Conservation (phyloP, 441 rosid species). For the Pelargonium exstipulatum region DNA sequence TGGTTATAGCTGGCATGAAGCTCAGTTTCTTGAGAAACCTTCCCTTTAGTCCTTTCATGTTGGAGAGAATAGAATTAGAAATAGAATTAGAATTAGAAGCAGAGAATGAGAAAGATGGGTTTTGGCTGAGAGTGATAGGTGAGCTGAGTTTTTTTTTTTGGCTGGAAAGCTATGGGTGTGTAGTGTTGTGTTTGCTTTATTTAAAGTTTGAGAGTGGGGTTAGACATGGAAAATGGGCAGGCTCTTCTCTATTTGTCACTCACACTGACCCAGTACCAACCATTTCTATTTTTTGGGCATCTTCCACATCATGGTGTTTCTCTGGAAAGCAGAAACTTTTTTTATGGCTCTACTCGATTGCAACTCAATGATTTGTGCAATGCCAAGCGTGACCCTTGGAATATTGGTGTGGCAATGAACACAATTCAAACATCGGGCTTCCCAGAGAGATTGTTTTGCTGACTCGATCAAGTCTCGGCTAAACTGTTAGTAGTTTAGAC, state of each 20-base stretch:
- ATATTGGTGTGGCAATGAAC: too few species aligned
- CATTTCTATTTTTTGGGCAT: not conserved
- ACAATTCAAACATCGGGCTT: too few species aligned
- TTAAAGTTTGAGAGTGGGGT: constrained; percentile 1
- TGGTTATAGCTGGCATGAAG: constrained; percentile 40
- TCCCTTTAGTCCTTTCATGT: constrained; percentile 66
- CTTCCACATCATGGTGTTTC: not conserved
- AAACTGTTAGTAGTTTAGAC: too few species aligned
- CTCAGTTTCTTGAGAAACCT: constrained; percentile 57
- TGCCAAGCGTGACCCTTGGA: too few species aligned
- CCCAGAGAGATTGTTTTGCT: too few species aligned
- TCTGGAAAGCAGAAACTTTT: not conserved
- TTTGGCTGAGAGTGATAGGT: constrained; percentile 18
- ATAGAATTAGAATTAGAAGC: not conserved
- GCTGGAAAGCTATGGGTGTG: not conserved
- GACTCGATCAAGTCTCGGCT: too few species aligned
- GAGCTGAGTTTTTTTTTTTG: constrained; percentile 5
- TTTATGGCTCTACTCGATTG: too few species aligned
- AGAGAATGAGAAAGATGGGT: not conserved
- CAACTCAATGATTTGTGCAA: too few species aligned
- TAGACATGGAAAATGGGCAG: not conserved
- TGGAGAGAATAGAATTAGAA: constrained; percentile 10
- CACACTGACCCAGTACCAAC: constrained; percentile 1
- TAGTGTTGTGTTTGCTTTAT: constrained; percentile 1
- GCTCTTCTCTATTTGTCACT: not conserved